Evolutionary conservation across 2,329 filamentous ascomycete species (phyloP).

Genomic region (Curvularia lunata): DNA sequence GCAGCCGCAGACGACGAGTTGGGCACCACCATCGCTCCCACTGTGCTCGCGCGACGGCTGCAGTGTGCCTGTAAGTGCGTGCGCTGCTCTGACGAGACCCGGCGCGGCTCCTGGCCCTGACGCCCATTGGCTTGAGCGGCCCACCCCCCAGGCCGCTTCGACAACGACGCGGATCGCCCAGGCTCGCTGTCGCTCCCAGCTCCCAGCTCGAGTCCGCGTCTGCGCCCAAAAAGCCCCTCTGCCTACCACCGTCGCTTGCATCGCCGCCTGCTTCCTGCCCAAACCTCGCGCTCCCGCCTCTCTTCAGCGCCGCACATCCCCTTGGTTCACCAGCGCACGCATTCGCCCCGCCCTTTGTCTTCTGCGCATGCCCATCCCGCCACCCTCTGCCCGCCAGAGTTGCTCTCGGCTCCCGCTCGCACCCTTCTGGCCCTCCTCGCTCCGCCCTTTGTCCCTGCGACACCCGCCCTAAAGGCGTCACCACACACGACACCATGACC

Average conservation of each 20-base stretch:
- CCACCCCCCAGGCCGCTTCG: slow-evolving; percentile 19
- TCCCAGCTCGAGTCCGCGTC: slow-evolving; percentile 27
- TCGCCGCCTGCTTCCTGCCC: slow-evolving; percentile 32
- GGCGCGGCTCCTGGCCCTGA: slow-evolving; percentile 22
- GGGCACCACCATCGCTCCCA: slow-evolving; percentile 6
- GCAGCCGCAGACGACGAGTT: neutral
- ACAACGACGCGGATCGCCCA: slow-evolving; percentile 26
- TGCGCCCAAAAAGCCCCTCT: slow-evolving; percentile 34
- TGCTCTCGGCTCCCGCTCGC: slow-evolving; percentile 4
- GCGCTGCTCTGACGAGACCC: slow-evolving; percentile 11
- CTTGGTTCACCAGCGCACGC: slow-evolving; percentile 8
- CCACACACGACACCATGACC: slow-evolving; percentile 50
- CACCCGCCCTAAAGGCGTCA: slow-evolving; percentile 34
- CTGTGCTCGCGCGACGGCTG: slow-evolving; percentile 1
- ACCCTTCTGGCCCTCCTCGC: slow-evolving; percentile 3
- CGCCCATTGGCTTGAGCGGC: slow-evolving; percentile 21
- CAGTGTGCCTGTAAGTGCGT: slow-evolving; percentile 3
- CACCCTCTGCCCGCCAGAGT: slow-evolving; percentile 6
- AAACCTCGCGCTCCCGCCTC: slow-evolving; percentile 17
- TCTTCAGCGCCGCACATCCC: neutral
- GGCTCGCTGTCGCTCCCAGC: slow-evolving; percentile 16
- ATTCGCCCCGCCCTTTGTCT: slow-evolving; percentile 11
- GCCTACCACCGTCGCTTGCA: slow-evolving; percentile 35
- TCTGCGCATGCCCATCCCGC: slow-evolving; percentile 19
- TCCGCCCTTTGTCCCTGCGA: slow-evolving; percentile 43